Base-by-base conservation (phyloP, 2,329 filamentous ascomycete genomes). In the Aspergillus novofumigatus region DNA sequence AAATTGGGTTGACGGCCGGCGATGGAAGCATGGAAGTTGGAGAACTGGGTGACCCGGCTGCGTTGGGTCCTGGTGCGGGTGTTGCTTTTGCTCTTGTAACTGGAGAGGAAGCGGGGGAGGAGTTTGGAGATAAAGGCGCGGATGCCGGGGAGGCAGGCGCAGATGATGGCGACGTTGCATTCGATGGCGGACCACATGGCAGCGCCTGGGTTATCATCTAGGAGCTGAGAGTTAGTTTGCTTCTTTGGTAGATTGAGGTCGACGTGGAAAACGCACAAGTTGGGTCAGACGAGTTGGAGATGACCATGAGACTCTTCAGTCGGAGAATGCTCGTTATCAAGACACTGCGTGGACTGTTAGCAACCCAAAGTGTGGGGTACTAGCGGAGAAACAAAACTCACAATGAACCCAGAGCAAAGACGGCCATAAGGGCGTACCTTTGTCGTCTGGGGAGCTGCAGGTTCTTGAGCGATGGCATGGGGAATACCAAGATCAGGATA, bases 331-430 rank as follows among this genome's bases (percentile, higher is more conserved):
- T 78, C 9, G 74, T 77, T 44, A 77, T 64, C 29, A 76, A 64
- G 20, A 78, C 68, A 51, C 75, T 76, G 55, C 62, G 59, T 21
- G 14, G 68, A 60, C 17, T 70, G 67, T 35, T 14, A 54, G 35
- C 55, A 38, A 60, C 49, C 29, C 57, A 48, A 41, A 42, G n/a
- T 56, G 9, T 53, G 11, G 3, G 49, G 20, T 41, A 53, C 2
- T 6, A 3, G 21, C 7, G 5, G 17, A 42, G 10, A 21, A 20
- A 21, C 20, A 29, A 35, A 49, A 67, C 75, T 56, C 62, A 78
- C 76, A 78, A 78, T 62, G 66, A 67, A 45, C 77, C 77, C 0
- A 78, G 65, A 0, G 72, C 69, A 51, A 78, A 79, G n/a, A 78
- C 67, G 10, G 66, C 65, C 55, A 76, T 70, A 23, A 79, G 62